A percentile compares a stretch with the other conserved stretches of the same genome.
Evolutionary conservation across 768 basidiomycete species (phyloP).

Genomic region (Hypholoma sublateritium): DNA sequence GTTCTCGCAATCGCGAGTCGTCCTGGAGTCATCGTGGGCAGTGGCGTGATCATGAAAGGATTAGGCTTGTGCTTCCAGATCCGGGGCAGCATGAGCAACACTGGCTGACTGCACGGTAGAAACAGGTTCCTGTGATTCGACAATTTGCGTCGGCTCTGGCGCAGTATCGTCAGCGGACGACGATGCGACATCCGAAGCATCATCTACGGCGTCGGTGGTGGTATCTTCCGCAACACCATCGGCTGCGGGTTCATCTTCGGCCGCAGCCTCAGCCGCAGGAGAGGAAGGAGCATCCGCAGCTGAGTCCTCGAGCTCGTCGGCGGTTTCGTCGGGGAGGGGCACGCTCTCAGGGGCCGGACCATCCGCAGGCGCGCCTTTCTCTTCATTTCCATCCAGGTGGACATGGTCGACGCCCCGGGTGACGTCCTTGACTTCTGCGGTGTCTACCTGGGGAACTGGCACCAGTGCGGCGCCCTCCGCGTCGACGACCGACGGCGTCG

Average conservation of each 20-base stretch:
- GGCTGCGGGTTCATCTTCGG: background rate
- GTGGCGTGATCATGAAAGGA: background rate
- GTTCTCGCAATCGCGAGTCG: background rate
- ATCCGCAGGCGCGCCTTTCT: constrained; percentile 42
- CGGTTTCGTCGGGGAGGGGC: constrained; percentile 38
- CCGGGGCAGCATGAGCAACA: background rate
- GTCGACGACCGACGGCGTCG: constrained; percentile 29
- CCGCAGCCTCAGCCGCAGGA: constrained; percentile 12
- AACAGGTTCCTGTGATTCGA: background rate
- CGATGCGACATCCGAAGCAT: constrained; percentile 11
- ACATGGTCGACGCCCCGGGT: constrained; percentile 71
- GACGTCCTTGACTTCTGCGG: constrained; percentile 65
- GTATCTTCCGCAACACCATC: background rate
- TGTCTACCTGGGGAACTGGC: constrained; percentile 35
- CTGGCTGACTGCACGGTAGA: background rate
- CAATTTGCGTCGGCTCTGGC: background rate
- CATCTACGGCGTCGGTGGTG: constrained; percentile 5
- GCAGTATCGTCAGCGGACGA: constrained; percentile 8
- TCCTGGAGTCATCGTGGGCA: background rate
- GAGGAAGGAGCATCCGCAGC: constrained; percentile 19
- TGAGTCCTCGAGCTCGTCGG: constrained; percentile 37
- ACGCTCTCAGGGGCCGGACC: constrained; percentile 30
- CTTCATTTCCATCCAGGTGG: constrained; percentile 49
- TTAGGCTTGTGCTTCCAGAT: background rate
- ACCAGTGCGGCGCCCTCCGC: constrained; percentile 14